Percentiles rank a stretch among this genome's conserved stretches.
Evolutionary conservation across 257 asterid genomes (phyloP).

Genomic region (Nicotiana noctiflora): DNA sequence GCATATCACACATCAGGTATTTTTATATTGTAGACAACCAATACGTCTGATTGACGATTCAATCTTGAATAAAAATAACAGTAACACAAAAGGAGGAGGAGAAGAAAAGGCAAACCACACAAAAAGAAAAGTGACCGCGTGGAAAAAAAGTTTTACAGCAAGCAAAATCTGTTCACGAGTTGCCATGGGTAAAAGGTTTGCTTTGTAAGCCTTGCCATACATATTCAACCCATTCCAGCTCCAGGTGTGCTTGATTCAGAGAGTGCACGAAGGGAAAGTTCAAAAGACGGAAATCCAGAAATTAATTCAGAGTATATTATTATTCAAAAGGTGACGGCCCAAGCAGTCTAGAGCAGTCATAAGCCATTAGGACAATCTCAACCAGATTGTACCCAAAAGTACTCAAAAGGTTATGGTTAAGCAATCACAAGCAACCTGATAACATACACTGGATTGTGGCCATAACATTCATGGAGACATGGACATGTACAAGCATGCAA

Average conservation of each 20-base stretch:
- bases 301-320: background rate
- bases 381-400: background rate
- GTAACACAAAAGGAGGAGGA: background rate
- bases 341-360: background rate
- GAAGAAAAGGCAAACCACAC: background rate
- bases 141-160: background rate
- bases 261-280: background rate
- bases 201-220: conserved; percentile 1
- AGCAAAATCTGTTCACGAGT: background rate
- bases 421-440: background rate
- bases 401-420: background rate
- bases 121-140: background rate
- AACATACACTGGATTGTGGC: background rate
- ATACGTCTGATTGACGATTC: background rate
- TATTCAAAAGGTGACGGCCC: background rate
- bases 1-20: background rate
- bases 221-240: background rate
- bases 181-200: background rate
- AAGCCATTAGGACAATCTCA: background rate
- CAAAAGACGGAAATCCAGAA: background rate
- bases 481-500: background rate
- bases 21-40: background rate
- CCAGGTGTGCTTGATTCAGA: background rate
- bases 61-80: background rate
- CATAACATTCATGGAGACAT: background rate